A percentile compares a stretch with the other conserved stretches of the same genome.
These are phyloP conservation scores for Gnomoniopsis smithogilvyi DNA, from an alignment of 2,329 filamentous ascomycete species.

Conservation along the genomic window DNA sequence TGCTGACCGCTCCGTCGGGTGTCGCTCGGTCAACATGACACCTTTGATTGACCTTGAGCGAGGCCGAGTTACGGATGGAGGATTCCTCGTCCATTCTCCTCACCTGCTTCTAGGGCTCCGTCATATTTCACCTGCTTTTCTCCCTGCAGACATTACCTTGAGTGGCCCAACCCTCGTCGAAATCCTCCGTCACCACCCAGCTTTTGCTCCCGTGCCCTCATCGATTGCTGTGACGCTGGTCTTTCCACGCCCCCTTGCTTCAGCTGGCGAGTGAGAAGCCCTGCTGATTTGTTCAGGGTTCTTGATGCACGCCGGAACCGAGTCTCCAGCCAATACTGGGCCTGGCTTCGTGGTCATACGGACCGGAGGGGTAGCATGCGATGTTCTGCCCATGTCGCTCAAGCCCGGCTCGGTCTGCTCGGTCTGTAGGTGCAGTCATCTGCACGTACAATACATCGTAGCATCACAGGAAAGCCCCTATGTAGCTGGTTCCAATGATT, in stretches of 20 bases:
- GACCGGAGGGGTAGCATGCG: constrained; percentile 13
- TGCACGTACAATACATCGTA: too few species aligned
- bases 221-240: neutral
- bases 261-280: constrained; percentile 15
- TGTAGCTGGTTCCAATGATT: neutral
- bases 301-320: constrained; percentile 9
- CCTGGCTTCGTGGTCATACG: constrained; percentile 14
- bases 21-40: constrained; percentile 4
- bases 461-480: neutral
- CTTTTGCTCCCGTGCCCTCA: constrained; percentile 1
- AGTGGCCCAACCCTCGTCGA: constrained; percentile 7
- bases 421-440: too few species aligned
- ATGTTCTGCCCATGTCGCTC: constrained; percentile 10
- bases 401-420: neutral
- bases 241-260: neutral
- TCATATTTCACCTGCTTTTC: constrained; percentile 15
- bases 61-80: neutral
- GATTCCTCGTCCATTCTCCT: too few species aligned
- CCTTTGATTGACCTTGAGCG: neutral
- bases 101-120: constrained; percentile 13
- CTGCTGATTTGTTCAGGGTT: constrained; percentile 14
- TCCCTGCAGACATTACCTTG: constrained; percentile 14
- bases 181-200: neutral
- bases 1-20: constrained; percentile 17
- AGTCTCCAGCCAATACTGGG: constrained; percentile 14